Evolutionary conservation across 2,329 filamentous ascomycete species (phyloP).

Genomic region (Hymenoscyphus linearis): DNA sequence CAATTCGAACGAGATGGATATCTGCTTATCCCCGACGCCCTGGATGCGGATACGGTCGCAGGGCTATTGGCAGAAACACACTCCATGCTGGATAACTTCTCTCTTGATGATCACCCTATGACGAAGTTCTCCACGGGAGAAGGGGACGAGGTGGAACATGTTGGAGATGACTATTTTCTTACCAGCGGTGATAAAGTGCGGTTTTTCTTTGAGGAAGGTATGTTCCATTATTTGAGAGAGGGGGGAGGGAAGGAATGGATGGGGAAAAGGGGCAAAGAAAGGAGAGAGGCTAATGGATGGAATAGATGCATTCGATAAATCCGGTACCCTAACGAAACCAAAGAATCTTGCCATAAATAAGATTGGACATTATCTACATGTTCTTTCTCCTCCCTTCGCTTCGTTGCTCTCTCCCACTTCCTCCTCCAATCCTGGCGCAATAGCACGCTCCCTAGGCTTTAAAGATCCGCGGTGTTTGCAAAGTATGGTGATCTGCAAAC

Average conservation of each 20-base stretch:
- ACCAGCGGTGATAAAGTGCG: constrained; percentile 83
- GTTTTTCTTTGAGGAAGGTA: constrained; percentile 89
- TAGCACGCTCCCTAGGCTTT: constrained; percentile 43
- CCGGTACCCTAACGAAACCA: constrained; percentile 65
- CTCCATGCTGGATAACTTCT: constrained; percentile 67
- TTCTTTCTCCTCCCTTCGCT: constrained; percentile 61
- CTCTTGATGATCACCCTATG: constrained; percentile 80
- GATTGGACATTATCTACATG: constrained; percentile 74
- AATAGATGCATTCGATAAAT: constrained; percentile 67
- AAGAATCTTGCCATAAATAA: constrained; percentile 87
- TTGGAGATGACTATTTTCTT: constrained; percentile 85
- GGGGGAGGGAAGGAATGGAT: no score
- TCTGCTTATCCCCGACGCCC: constrained; percentile 75
- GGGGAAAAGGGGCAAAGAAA: no score
- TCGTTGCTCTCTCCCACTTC: constrained; percentile 43
- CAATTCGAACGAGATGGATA: constrained; percentile 82
- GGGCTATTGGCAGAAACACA: constrained; percentile 70
- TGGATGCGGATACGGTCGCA: constrained; percentile 59
- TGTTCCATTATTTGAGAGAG: no score
- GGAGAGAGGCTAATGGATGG: no score
- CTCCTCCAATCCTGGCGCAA: constrained; percentile 25
- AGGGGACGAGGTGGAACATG: constrained; percentile 34
- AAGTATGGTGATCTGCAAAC: constrained; percentile 98
- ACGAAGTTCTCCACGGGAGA: constrained; percentile 89
- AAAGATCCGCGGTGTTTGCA: constrained; percentile 61